phyloP scores from a whole-genome alignment of 2,329 filamentous ascomycete species.

The Metarhizium humberi region DNA sequence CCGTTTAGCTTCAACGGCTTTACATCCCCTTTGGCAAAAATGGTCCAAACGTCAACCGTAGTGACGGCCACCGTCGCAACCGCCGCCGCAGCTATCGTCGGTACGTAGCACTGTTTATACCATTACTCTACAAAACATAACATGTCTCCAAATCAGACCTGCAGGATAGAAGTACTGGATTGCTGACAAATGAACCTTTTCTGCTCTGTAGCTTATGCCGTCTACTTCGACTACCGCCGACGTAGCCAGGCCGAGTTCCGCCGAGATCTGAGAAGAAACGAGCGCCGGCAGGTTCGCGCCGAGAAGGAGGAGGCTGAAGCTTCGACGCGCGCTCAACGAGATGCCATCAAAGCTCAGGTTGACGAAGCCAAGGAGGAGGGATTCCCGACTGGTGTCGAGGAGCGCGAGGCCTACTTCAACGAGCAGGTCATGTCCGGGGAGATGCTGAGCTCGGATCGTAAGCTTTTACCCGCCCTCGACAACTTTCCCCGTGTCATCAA shows the following conservation, averaged over 20 bases:
- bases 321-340: constrained; percentile 56
- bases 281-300: constrained; percentile 60
- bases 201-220: constrained; percentile 44
- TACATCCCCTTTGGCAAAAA: constrained; percentile 11
- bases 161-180: neutral
- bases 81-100: constrained; percentile 48
- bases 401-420: constrained; percentile 96
- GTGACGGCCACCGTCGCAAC: constrained; percentile 54
- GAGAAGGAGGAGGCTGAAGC: constrained; percentile 65
- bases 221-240: constrained; percentile 61
- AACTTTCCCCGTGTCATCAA: neutral
- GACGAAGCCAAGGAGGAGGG: constrained; percentile 81
- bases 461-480: constrained; percentile 20
- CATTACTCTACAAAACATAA: neutral
- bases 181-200: neutral
- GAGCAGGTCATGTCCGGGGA: constrained; percentile 88
- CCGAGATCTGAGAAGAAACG: constrained; percentile 62
- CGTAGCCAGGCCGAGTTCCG: constrained; percentile 57
- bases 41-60: constrained; percentile 44
- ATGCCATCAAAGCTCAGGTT: constrained; percentile 65
- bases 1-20: constrained; percentile 5
- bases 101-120: constrained; percentile 28
- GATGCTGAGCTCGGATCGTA: constrained; percentile 72
- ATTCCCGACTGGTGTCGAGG: constrained; percentile 82
- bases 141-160: neutral